Evolutionary conservation across 257 asterid species (phyloP), one percentile per base, ranked within the genome.

Genomic region (Gentiana straminea): DNA sequence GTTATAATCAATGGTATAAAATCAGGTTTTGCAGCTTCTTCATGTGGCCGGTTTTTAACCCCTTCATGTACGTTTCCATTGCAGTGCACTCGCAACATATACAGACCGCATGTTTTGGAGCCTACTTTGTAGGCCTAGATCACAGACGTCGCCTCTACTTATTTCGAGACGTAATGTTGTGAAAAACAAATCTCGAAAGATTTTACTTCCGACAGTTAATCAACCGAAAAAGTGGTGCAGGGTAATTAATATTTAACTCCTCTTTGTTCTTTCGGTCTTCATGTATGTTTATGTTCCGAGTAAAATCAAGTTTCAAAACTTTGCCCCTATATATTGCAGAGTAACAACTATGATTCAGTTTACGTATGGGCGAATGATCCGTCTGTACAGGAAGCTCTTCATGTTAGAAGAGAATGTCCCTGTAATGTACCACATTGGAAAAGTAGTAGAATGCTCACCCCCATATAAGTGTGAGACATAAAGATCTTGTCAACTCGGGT

Each of bases 371-470:
- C 55, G 1, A 52, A 52, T 52, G 55, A 52, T 52, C 55, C 55
- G 33, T 7, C 38, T 11, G 70, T 65, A 0, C 64, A 51, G 44
- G 59, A 57, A 66, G 71, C 71, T 59, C 71, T 66, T 66, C 61
- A 44, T 11, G 37, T 59, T 66, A 47, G 58, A 46, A 66, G 59
- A 9, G 71, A 58, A 53, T 2, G 8, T 37, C 48, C 2, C 13
- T 4, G n/a, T n/a, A n/a, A n/a, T n/a, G n/a, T n/a, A n/a, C n/a
- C n/a, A n/a, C n/a, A n/a, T n/a, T n/a, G n/a, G n/a, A n/a, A n/a
- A n/a, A n/a, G n/a, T n/a, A n/a, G n/a, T n/a, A n/a, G n/a, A n/a
- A n/a, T n/a, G n/a, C n/a, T n/a, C n/a, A n/a, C n/a, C n/a, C n/a
- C n/a, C n/a, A n/a, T n/a, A n/a, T n/a, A n/a, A n/a, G n/a, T n/a